Percentiles rank a stretch among this genome's conserved stretches.
Conservation (phyloP, 192 early-diverging fungal species). For the Spinellus fusiger region DNA sequence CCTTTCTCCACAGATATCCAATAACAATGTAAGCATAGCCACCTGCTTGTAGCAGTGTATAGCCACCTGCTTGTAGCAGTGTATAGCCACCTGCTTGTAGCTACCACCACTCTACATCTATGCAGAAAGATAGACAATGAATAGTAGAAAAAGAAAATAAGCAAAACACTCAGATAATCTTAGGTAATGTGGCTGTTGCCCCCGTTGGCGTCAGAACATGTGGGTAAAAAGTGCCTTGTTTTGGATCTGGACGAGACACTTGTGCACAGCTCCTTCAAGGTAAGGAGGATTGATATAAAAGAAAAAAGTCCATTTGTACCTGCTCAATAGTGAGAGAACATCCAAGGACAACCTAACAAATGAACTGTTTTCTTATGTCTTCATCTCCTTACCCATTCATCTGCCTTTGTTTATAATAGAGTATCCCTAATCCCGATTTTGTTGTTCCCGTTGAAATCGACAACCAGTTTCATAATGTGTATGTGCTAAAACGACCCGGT, state of each 20-base stretch:
- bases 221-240: conserved; percentile 87
- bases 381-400: not conserved
- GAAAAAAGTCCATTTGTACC: not conserved
- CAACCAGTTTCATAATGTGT: conserved; percentile 84
- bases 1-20: too few species aligned
- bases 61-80: too few species aligned
- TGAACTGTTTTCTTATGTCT: not conserved
- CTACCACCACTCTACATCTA: too few species aligned
- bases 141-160: not conserved
- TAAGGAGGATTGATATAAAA: not conserved
- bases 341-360: not conserved
- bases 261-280: conserved; percentile 94
- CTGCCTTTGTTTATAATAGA: conserved; percentile 37
- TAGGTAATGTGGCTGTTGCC: conserved; percentile 44
- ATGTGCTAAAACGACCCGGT: conserved; percentile 95
- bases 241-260: conserved; percentile 97
- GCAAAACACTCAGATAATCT: not conserved
- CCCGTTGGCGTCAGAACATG: conserved; percentile 57
- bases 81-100: too few species aligned
- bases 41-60: too few species aligned
- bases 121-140: not conserved
- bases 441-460: conserved; percentile 93
- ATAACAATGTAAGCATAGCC: too few species aligned
- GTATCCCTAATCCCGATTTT: conserved; percentile 72
- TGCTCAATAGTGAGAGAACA: not conserved